These are phyloP conservation scores for Rhizophora mangle DNA, from an alignment of 345 rosid genomes.

Conservation along the genomic window DNA sequence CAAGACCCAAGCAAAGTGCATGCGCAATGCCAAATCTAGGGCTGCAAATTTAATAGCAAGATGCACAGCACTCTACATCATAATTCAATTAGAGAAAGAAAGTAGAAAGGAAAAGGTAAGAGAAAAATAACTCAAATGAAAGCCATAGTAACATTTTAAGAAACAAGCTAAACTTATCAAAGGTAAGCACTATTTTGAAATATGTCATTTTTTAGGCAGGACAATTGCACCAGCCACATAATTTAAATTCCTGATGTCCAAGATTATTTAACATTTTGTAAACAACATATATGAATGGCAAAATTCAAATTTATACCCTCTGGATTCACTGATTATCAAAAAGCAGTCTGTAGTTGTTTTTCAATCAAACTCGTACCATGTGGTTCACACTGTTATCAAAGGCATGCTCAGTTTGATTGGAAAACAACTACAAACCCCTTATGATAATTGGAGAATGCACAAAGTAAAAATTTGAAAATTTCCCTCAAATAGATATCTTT, in stretches of 20 bases:
- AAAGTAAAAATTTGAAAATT: too few relatives aligned
- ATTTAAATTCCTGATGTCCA: background rate
- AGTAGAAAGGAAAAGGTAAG: background rate
- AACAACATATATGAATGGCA: background rate
- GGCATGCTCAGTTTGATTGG: too few relatives aligned
- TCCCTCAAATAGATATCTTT: too few relatives aligned
- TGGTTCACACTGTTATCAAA: too few relatives aligned
- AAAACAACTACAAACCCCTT: too few relatives aligned
- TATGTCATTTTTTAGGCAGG: too few relatives aligned
- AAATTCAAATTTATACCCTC: background rate
- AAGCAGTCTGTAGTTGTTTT: too few relatives aligned
- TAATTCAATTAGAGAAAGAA: background rate
- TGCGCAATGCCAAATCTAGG: constrained; percentile 96
- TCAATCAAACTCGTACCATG: too few relatives aligned
- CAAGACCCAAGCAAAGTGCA: constrained; percentile 96
- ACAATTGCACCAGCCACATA: too few relatives aligned
- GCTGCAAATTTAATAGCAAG: constrained; percentile 40
- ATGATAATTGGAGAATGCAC: too few relatives aligned
- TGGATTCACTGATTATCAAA: too few relatives aligned
- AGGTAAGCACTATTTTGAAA: too few relatives aligned
- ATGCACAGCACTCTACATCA: background rate
- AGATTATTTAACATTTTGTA: background rate
- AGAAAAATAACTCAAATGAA: background rate
- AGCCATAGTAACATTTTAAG: background rate
- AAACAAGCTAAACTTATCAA: background rate